Evolutionary conservation across 2,329 filamentous ascomycete genomes (phyloP).

Genomic region (Aspergillus nomiae): DNA sequence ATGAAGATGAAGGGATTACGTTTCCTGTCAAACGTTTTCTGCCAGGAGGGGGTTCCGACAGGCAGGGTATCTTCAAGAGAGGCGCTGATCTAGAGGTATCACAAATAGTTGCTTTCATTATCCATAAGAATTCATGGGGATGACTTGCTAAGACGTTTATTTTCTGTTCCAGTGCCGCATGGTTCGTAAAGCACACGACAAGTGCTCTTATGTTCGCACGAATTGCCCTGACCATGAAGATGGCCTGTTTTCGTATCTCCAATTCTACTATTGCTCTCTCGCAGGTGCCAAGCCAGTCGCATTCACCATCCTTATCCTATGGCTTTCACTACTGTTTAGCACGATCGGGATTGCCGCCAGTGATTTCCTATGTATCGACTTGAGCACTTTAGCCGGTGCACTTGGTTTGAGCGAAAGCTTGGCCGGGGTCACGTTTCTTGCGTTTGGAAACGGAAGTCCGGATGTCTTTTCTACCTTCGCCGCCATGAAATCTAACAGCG

Average conservation of each 20-base stretch:
- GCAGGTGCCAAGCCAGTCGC: conserved; percentile 69
- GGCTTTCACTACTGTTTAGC: conserved; percentile 88
- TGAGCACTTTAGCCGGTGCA: conserved; percentile 87
- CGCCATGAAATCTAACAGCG: conserved; percentile 94
- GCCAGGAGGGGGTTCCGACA: not conserved
- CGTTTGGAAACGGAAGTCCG: conserved; percentile 95
- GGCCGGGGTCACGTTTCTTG: conserved; percentile 92
- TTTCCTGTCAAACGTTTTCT: not conserved
- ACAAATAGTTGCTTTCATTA: not conserved
- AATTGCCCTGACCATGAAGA: conserved; percentile 90
- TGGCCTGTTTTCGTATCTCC: conserved; percentile 83
- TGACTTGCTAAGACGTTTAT: conserved; percentile 3
- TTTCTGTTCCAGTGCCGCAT: conserved; percentile 65
- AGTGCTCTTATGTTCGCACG: conserved; percentile 80
- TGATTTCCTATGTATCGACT: conserved; percentile 97
- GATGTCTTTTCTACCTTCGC: conserved; percentile 99
- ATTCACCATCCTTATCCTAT: conserved; percentile 75
- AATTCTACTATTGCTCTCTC: conserved; percentile 85
- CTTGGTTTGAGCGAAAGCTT: conserved; percentile 94
- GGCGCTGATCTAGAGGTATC: conserved; percentile 32
- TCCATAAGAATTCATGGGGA: not conserved
- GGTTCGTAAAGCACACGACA: conserved; percentile 74
- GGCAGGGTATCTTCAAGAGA: conserved; percentile 19
- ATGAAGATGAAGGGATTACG: not conserved
- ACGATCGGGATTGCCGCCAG: conserved; percentile 97